Conservation (phyloP, 1,284 basidiomycete genomes). For the Porodaedalea pini region DNA sequence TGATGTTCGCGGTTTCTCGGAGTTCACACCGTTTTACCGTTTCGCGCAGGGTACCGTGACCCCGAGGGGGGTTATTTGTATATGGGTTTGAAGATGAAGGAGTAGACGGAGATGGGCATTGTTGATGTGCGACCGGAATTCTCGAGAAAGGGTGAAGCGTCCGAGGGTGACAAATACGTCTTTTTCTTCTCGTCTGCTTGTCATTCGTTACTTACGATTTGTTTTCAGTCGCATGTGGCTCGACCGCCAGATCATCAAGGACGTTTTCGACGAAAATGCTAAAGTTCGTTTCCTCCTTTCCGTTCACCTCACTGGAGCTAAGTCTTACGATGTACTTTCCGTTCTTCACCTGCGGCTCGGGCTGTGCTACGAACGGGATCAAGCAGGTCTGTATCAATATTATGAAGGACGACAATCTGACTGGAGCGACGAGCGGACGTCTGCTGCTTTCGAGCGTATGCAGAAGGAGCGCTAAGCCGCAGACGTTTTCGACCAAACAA, state of each 20-base stretch:
- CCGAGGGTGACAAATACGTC: conserved; percentile 45
- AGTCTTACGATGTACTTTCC: too few species aligned
- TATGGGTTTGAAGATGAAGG: too few species aligned
- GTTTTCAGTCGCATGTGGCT: conserved; percentile 41
- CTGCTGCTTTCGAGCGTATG: too few species aligned
- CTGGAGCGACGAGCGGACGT: too few species aligned
- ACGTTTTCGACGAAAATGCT: conserved; percentile 36
- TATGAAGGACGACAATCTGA: too few species aligned
- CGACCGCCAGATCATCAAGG: conserved; percentile 37
- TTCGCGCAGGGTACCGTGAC: conserved; percentile 51
- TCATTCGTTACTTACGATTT: neutral
- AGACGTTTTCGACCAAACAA: too few species aligned
- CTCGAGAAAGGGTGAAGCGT: conserved; percentile 37
- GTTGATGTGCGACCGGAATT: conserved; percentile 50
- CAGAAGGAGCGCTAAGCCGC: too few species aligned
- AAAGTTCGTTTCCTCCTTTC: conserved; percentile 19
- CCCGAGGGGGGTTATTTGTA: conserved; percentile 45
- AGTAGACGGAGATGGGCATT: conserved; percentile 42
- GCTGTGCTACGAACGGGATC: too few species aligned
- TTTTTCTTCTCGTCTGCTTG: conserved; percentile 33
- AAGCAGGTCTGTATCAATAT: too few species aligned
- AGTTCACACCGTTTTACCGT: conserved; percentile 50
- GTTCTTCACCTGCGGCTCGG: conserved; percentile 51
- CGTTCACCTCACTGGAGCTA: too few species aligned
- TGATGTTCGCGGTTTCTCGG: conserved; percentile 51